A percentile compares a stretch with the other conserved stretches of the same genome.
Conservation (phyloP, 2,329 filamentous ascomycete species). For the Nothophaeocryptopus gaeumannii region DNA sequence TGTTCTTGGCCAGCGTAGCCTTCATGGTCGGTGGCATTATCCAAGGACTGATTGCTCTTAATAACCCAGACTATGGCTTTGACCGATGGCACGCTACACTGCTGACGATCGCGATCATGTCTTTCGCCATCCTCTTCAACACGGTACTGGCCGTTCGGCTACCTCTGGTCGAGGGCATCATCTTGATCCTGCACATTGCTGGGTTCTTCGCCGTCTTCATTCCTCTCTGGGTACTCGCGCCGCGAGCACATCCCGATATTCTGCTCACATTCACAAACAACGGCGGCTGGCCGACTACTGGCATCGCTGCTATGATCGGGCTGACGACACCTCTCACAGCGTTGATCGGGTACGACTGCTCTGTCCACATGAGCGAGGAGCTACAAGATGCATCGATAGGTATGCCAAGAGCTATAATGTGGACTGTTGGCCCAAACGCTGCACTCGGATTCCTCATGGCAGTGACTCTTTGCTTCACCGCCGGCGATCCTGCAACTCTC, state of each 20-base stretch:
- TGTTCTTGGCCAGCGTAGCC: conserved; percentile 41
- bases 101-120: conserved; percentile 31
- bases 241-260: conserved; percentile 16
- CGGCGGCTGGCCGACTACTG: conserved; percentile 26
- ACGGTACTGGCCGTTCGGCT: conserved; percentile 27
- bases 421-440: conserved; percentile 24
- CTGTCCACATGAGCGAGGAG: conserved; percentile 30
- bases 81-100: conserved; percentile 45
- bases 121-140: conserved; percentile 30
- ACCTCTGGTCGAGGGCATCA: conserved; percentile 29
- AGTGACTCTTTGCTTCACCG: conserved; percentile 34
- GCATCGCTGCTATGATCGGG: conserved; percentile 44
- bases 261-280: conserved; percentile 25
- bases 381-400: conserved; percentile 20
- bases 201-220: conserved; percentile 35
- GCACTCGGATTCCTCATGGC: conserved; percentile 24
- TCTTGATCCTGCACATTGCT: conserved; percentile 34
- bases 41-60: conserved; percentile 16
- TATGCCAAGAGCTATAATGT: conserved; percentile 24
- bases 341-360: conserved; percentile 27
- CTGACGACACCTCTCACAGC: conserved; percentile 31
- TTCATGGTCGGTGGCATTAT: conserved; percentile 39
- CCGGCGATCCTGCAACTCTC: conserved; percentile 28
- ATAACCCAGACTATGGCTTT: conserved; percentile 14
- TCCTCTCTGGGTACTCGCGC: conserved; percentile 27